These are phyloP conservation scores for Emiliania huxleyi DNA, from an alignment of 78 protist species.

Conservation along the genomic window DNA sequence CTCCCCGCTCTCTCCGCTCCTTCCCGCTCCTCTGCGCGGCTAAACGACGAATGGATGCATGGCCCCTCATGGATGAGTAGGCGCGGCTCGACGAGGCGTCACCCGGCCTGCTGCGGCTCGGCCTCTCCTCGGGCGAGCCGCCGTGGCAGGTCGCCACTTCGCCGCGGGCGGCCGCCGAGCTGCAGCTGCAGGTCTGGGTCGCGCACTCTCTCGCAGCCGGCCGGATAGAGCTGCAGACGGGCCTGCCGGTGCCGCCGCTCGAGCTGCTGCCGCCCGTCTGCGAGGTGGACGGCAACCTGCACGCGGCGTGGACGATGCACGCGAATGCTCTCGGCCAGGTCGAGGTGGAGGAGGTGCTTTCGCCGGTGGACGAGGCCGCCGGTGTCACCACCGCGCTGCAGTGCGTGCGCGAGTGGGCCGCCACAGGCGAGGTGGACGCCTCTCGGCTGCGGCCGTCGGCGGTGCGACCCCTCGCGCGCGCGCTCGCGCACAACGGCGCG, in stretches of 20 bases:
- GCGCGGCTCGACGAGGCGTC: too few species aligned
- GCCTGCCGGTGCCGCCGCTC: neutral
- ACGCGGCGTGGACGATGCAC: neutral
- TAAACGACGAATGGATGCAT: neutral
- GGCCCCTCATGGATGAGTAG: too few species aligned
- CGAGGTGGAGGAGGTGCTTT: neutral
- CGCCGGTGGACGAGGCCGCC: neutral
- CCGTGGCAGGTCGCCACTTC: neutral
- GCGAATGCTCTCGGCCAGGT: neutral
- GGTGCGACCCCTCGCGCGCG: neutral
- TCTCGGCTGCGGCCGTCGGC: neutral
- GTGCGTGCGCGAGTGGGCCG: neutral
- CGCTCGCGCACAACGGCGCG: neutral
- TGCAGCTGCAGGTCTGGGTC: neutral
- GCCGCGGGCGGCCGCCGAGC: neutral
- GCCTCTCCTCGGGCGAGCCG: neutral
- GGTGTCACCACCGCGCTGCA: neutral
- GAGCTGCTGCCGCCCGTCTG: neutral
- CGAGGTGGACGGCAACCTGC: constrained; percentile 20
- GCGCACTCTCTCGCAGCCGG: neutral
- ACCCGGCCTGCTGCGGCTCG: neutral
- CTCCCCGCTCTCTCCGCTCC: too few species aligned
- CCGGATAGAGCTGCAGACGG: neutral
- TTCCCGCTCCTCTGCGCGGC: neutral
- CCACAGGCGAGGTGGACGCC: neutral